phyloP scores from a whole-genome alignment of 2,329 filamentous ascomycete species.

The Aspergillus sp. region DNA sequence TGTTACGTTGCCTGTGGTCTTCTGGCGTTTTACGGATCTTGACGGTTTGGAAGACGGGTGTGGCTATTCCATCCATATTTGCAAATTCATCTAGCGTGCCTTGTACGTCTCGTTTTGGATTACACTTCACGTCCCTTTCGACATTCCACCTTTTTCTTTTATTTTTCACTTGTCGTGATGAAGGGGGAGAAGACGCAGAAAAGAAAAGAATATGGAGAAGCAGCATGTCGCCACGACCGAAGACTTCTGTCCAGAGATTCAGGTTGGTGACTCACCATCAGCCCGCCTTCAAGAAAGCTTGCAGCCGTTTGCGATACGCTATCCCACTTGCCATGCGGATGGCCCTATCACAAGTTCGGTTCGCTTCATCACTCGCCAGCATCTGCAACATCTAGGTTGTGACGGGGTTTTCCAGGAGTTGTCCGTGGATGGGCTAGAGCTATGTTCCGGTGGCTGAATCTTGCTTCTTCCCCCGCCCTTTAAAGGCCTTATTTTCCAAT shows the following conservation, averaged over 20 bases:
- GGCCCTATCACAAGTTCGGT: too few species aligned
- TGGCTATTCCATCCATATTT: slow-evolving; percentile 29
- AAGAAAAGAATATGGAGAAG: neutral
- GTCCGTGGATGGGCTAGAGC: neutral
- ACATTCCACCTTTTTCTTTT: neutral
- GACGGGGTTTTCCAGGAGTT: too few species aligned
- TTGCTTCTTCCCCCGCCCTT: neutral
- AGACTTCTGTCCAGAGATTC: neutral
- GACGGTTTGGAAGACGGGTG: slow-evolving; percentile 29
- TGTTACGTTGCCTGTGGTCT: slow-evolving; percentile 25
- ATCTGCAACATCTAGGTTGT: too few species aligned
- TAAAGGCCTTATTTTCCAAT: neutral
- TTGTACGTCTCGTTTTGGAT: slow-evolving; percentile 25
- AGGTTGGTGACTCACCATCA: neutral
- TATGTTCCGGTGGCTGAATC: neutral
- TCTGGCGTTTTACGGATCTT: slow-evolving; percentile 33
- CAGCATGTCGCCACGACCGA: neutral
- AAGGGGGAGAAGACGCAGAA: neutral
- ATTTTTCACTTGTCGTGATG: too few species aligned
- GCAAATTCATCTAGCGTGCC: slow-evolving; percentile 33
- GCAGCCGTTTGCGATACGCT: too few species aligned
- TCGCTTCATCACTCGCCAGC: too few species aligned
- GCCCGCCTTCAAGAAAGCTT: too few species aligned
- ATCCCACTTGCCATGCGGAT: too few species aligned
- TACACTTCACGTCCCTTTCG: slow-evolving; percentile 8